Base-by-base conservation (phyloP, 345 rosid species). In the Hibiscus mutabilis region DNA sequence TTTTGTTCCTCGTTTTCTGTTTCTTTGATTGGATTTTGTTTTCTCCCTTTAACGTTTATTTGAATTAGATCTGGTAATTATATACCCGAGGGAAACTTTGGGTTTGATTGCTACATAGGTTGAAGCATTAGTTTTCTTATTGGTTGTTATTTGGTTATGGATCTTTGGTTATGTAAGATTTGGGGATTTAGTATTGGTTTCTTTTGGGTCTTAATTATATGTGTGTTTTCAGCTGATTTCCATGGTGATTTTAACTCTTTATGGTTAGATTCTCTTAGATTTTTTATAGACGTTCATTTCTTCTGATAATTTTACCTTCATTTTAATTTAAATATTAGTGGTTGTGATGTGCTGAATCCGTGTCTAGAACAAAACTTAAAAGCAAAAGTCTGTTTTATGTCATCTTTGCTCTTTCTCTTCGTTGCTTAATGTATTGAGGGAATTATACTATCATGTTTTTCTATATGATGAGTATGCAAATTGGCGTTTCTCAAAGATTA, bases 161-260 rank as follows among this genome's bases (percentile, higher is more conserved):
- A 77, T 73, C 76, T 73, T 60, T 53, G 76, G 60, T 73, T 77
- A 18, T 61, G 25, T 21, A 4, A n/a, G 60, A 12, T 29, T 29
- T 72, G 49, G 55, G 44, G 46, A 60, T 71, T 49, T 3, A 4
- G 35, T 5, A 59, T 61, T 63, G 11, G 7, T 10, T 62, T 73
- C 13, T 33, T 25, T 16, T 27, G 51, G 57, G 21, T 29, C 5
- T 49, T 49, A 16, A 16, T 49, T 49, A 49, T 16, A 49, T 15
- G 19, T 49, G 18, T 47, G 55, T 49, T 16, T 49, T 16, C 18
- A 49, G 52, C 6, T 47, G 52, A 47, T 47, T 47, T 49, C 18
- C 55, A 16, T 49, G 55, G 55, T 49, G 18, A 49, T 49, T 49
- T 49, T 49, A 49, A 16, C 55, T 16, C 55, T 49, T 49, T 16